phyloP scores from a whole-genome alignment of 192 early-diverging fungal species.

The Linnemannia exigua region DNA sequence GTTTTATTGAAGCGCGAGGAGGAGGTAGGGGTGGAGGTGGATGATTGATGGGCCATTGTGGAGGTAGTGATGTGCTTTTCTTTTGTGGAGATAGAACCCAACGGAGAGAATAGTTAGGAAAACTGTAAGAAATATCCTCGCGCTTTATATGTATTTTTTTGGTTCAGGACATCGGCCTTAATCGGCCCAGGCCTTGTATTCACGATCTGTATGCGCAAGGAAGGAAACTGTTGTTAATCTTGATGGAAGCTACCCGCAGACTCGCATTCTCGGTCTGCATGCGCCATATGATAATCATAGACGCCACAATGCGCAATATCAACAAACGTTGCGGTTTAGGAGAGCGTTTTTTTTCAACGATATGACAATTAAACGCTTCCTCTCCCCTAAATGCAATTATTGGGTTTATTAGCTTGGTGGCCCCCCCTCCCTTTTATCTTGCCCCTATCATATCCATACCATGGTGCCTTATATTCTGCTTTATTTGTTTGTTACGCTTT shows the following conservation, averaged over 20 bases:
- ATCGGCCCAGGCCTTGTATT: neutral
- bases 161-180: neutral
- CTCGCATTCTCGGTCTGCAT: neutral
- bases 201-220: neutral
- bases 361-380: no score
- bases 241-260: neutral
- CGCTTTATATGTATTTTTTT: neutral
- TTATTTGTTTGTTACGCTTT: neutral
- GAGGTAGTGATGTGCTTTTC: neutral
- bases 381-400: neutral
- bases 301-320: neutral
- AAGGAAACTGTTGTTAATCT: neutral
- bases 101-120: neutral
- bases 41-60: neutral
- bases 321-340: neutral
- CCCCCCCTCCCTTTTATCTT: neutral
- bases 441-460: neutral
- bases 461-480: neutral
- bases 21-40: neutral
- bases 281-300: neutral
- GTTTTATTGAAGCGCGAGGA: neutral
- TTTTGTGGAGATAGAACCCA: neutral
- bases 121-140: neutral
- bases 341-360: no score
- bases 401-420: neutral